Evolutionary conservation across 1,284 basidiomycete species (phyloP).

Genomic region (Kwoniella shivajii): DNA sequence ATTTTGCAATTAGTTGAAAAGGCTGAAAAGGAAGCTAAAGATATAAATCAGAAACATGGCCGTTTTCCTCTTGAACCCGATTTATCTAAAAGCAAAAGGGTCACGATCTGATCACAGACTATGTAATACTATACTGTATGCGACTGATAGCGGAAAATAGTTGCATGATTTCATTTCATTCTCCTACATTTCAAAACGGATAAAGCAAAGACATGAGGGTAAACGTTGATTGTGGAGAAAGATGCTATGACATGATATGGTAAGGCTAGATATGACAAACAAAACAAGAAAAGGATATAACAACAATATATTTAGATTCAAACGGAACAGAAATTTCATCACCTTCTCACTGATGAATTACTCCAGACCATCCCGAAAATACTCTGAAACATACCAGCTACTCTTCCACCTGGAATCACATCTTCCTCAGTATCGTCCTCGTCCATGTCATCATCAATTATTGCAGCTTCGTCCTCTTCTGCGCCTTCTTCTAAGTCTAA

Average conservation of each 20-base stretch:
- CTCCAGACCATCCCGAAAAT: conserved; percentile 20
- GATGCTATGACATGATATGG: too few species aligned
- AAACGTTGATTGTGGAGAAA: too few species aligned
- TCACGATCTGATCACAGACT: neutral
- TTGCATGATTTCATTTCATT: too few species aligned
- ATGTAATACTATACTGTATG: too few species aligned
- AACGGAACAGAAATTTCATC: neutral
- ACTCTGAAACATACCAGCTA: conserved; percentile 17
- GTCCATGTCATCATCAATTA: conserved; percentile 1
- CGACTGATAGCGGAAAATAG: too few species aligned
- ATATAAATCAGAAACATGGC: conserved; percentile 23
- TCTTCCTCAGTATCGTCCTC: conserved; percentile 12
- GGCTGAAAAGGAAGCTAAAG: conserved; percentile 36
- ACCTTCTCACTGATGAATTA: neutral
- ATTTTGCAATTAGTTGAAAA: conserved; percentile 30
- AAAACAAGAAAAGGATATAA: too few species aligned
- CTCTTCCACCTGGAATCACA: conserved; percentile 6
- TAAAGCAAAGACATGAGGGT: too few species aligned
- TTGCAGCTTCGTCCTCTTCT: conserved; percentile 5
- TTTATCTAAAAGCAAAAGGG: conserved; percentile 4
- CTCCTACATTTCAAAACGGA: too few species aligned
- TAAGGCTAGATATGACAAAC: too few species aligned
- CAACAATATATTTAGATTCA: too few species aligned
- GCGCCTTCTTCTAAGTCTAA: conserved; percentile 25
- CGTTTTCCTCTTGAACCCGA: conserved; percentile 40